Conservation (phyloP, 1,284 basidiomycete genomes). For the Rhodotorula sp. region DNA sequence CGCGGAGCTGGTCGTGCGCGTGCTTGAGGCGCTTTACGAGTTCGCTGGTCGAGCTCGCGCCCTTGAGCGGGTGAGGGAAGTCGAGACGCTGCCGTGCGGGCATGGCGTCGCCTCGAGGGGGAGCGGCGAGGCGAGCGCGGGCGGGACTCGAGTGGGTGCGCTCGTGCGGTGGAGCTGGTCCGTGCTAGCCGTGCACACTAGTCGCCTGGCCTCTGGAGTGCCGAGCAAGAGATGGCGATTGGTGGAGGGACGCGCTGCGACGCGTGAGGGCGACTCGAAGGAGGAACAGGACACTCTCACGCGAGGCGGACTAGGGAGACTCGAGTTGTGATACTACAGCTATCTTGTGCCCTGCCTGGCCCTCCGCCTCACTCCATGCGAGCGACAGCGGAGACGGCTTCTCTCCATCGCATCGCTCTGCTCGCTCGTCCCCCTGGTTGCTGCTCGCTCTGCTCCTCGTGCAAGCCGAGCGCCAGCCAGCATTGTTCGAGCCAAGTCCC, state of each 20-base stretch:
- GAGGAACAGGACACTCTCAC: too few relatives aligned
- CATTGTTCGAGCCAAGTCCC: neutral
- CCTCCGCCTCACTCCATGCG: too few relatives aligned
- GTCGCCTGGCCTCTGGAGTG: neutral
- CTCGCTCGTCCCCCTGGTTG: neutral
- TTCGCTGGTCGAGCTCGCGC: constrained; percentile 61
- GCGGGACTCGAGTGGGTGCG: neutral
- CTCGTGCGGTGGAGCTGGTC: neutral
- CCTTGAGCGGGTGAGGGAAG: constrained; percentile 71
- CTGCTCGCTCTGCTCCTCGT: neutral
- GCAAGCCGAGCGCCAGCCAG: too few relatives aligned
- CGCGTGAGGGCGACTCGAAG: neutral
- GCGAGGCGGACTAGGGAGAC: too few relatives aligned
- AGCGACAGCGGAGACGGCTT: too few relatives aligned
- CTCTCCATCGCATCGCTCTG: neutral
- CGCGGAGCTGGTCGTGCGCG: constrained; percentile 77
- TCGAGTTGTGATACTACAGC: too few relatives aligned
- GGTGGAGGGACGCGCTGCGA: neutral
- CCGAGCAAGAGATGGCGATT: too few relatives aligned
- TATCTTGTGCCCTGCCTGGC: too few relatives aligned
- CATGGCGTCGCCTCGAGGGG: neutral
- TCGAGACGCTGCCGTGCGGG: constrained; percentile 55
- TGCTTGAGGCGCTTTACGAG: constrained; percentile 79
- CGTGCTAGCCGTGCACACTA: too few relatives aligned
- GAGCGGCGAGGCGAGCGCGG: too few relatives aligned